phyloP scores from a whole-genome alignment of 2,329 filamentous ascomycete species.

The Colletotrichum agaves region DNA sequence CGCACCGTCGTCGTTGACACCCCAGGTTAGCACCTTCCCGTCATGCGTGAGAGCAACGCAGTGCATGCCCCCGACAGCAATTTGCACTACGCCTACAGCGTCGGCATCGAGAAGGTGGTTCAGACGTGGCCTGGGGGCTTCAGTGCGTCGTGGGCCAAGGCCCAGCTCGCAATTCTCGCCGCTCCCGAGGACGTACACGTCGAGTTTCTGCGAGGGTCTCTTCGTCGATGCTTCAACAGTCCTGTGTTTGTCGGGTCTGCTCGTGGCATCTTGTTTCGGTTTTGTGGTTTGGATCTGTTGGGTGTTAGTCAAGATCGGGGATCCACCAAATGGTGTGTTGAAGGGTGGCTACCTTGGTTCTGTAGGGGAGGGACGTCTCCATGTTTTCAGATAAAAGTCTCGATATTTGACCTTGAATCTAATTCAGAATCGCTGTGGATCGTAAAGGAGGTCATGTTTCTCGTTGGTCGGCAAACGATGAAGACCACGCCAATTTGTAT shows the following conservation, averaged over 20 bases:
- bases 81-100: slow-evolving; percentile 67
- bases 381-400: neutral
- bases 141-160: slow-evolving; percentile 16
- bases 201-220: slow-evolving; percentile 13
- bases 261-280: neutral
- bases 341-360: neutral
- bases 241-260: neutral
- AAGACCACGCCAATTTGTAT: slow-evolving; percentile 10
- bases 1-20: slow-evolving; percentile 73
- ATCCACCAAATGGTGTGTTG: neutral
- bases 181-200: slow-evolving; percentile 35
- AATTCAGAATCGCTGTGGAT: neutral
- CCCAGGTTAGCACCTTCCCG: slow-evolving; percentile 73
- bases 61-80: slow-evolving; percentile 74
- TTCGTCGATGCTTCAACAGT: neutral
- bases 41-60: slow-evolving; percentile 69
- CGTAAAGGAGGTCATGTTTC: neutral
- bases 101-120: slow-evolving; percentile 65
- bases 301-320: slow-evolving; percentile 12
- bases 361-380: slow-evolving; percentile 3
- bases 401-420: neutral
- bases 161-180: slow-evolving; percentile 34
- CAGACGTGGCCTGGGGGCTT: slow-evolving; percentile 44
- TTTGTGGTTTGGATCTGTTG: neutral
- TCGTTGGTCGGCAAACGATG: neutral